Conservation (phyloP, 805 yeast species). For the Kockiozyma suomiensis region DNA sequence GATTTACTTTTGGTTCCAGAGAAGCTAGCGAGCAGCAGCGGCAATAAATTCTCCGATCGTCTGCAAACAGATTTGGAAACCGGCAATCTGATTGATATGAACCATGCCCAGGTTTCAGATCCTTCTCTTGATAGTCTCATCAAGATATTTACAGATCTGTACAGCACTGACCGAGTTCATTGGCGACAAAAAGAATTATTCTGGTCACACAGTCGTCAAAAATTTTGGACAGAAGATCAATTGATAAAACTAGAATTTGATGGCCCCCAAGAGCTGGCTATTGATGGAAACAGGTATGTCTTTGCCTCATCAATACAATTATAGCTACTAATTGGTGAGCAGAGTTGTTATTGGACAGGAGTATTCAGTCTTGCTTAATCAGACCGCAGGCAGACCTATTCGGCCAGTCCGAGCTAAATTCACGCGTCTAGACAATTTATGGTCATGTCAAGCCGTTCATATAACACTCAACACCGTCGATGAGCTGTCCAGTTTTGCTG, state of each 20-base stretch:
- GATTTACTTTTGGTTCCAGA: background rate
- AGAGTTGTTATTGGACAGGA: slow-evolving; percentile 2
- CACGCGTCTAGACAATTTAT: slow-evolving; percentile 4
- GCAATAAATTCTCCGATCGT: background rate
- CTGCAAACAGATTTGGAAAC: background rate
- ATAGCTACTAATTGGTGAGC: background rate
- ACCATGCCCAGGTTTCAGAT: background rate
- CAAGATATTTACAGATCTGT: background rate
- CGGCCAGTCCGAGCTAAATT: background rate
- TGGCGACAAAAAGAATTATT: background rate
- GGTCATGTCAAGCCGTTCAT: slow-evolving; percentile 8
- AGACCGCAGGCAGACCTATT: background rate
- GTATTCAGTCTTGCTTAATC: background rate
- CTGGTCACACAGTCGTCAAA: background rate
- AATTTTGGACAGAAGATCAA: background rate
- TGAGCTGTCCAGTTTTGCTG: background rate
- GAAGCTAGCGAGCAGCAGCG: background rate
- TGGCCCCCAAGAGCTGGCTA: background rate
- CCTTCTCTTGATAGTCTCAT: background rate
- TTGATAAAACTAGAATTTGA: background rate
- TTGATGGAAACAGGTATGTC: background rate
- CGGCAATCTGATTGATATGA: background rate
- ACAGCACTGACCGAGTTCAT: background rate
- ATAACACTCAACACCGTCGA: background rate
- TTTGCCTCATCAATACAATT: background rate